Evolutionary conservation across 768 basidiomycete species (phyloP), one percentile per base, ranked within the genome.

Genomic region (Hygrocybe coccinea): DNA sequence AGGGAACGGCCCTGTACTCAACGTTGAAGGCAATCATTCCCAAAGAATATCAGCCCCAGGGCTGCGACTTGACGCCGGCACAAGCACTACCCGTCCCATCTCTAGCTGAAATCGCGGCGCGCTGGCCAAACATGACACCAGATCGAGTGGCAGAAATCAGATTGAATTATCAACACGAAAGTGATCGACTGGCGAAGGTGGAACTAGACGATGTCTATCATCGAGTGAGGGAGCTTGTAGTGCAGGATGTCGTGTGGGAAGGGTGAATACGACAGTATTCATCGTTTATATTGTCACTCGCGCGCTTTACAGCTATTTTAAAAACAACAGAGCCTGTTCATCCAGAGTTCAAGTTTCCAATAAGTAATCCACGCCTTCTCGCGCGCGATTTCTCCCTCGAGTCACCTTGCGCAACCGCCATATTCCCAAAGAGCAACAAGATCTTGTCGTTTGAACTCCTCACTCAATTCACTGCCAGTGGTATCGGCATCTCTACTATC

Each of bases 91-190:
- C 79, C 9, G 74, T 80, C 12, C 88, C 89, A 7, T 71, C 81
- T 3, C 64, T 65, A 50, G 73, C 76, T 9, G 87, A 90, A 62
- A 79, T 90, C 19, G 69, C 74, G 12, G 83, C 86, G 7, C 80
- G 89, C 14, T 90, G 87, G 82, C 83, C 87, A 6, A 87, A 87
- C 7, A 78, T 86, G 72, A 80, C 86, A 4, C 72, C 72, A 8
- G 89, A 88, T 44, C 79, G 85, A 63, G 74, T 86, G 8, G 81
- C 83, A 8, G 78, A 75, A 5, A 66, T 91, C 35, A 69, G 74
- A 24, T 68, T 71, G 60, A 87, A 91, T 66, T 87, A 84, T 61
- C 76, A 76, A 55, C 67, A 69, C 8, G 89, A 91, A 67, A 78
- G 83, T 59, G 78, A 82, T 35, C 67, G 65, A 35, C 74, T 91